Conservation (phyloP, 2,329 filamentous ascomycete genomes). For the Conoideocrella luteorostrata region DNA sequence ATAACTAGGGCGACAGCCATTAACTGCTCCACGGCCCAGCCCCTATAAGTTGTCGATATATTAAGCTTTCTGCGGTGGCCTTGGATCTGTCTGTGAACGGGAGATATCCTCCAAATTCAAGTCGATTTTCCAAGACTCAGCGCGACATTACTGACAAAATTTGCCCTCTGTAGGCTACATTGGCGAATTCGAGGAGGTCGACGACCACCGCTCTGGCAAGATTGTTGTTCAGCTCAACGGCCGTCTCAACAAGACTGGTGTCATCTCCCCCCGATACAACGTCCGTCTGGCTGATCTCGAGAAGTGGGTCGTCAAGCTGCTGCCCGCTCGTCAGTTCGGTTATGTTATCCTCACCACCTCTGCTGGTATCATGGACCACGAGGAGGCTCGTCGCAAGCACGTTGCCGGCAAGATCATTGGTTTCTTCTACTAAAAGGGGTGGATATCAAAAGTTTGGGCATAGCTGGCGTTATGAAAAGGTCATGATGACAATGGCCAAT, state of each 20-base stretch:
- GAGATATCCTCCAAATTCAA: slow-evolving; percentile 12
- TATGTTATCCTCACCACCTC: slow-evolving; percentile 99
- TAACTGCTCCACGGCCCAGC: slow-evolving; percentile 72
- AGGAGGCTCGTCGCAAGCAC: slow-evolving; percentile 98
- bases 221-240: slow-evolving; percentile 99
- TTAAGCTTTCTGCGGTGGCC: slow-evolving; percentile 66
- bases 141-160: slow-evolving; percentile 70
- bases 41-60: slow-evolving; percentile 99
- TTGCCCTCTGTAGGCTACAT: slow-evolving; percentile 69
- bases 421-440: slow-evolving; percentile 83
- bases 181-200: slow-evolving; percentile 98
- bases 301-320: slow-evolving; percentile 99
- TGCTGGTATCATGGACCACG: slow-evolving; percentile 99
- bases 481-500: slow-evolving; percentile 31
- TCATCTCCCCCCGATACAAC: slow-evolving; percentile 99
- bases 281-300: slow-evolving; percentile 94
- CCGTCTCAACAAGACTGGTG: slow-evolving; percentile 96
- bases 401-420: slow-evolving; percentile 98
- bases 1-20: slow-evolving; percentile 99
- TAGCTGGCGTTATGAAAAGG: slow-evolving; percentile 30
- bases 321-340: slow-evolving; percentile 99
- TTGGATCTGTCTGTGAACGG: slow-evolving; percentile 56
- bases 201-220: slow-evolving; percentile 99
- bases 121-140: slow-evolving; percentile 77
- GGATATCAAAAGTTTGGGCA: slow-evolving; percentile 24